A percentile compares a stretch with the other conserved stretches of the same genome.
These are phyloP conservation scores for Agarophyton chilense DNA, from an alignment of 23 red algal species.

Conservation along the genomic window DNA sequence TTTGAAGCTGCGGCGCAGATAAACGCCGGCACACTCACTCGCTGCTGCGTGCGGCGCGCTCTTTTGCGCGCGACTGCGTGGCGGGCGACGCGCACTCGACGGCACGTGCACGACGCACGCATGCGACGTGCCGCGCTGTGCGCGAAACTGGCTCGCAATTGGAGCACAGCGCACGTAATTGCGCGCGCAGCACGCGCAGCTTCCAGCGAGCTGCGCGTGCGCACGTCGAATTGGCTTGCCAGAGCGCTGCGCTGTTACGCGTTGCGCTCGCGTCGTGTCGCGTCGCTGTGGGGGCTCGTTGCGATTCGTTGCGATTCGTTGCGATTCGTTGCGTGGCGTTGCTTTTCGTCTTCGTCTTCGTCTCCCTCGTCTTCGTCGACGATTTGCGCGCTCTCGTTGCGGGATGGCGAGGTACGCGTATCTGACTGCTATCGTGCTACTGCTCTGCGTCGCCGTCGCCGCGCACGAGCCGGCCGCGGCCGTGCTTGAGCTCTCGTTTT, in stretches of 20 bases:
- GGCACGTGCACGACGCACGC: constrained; percentile 18
- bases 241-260: neutral
- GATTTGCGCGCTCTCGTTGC: too few species aligned
- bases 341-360: too few species aligned
- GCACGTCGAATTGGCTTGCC: neutral
- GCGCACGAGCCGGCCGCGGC: neutral
- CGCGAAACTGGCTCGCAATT: neutral
- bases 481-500: constrained; percentile 30
- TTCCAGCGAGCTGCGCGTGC: neutral
- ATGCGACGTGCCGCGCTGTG: constrained; percentile 27
- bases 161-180: neutral
- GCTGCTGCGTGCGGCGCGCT: constrained; percentile 4
- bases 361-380: too few species aligned
- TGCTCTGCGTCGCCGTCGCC: neutral
- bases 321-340: too few species aligned
- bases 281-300: too few species aligned
- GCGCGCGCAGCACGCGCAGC: neutral
- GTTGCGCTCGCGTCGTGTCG: too few species aligned
- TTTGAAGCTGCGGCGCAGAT: constrained; percentile 19
- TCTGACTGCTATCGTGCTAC: too few species aligned
- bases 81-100: neutral
- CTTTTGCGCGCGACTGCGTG: neutral
- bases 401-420: too few species aligned
- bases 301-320: too few species aligned
- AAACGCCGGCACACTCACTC: neutral